These are phyloP conservation scores for Plasmodium gonderi DNA, from an alignment of 169 alveolate genomes.

Conservation along the genomic window DNA sequence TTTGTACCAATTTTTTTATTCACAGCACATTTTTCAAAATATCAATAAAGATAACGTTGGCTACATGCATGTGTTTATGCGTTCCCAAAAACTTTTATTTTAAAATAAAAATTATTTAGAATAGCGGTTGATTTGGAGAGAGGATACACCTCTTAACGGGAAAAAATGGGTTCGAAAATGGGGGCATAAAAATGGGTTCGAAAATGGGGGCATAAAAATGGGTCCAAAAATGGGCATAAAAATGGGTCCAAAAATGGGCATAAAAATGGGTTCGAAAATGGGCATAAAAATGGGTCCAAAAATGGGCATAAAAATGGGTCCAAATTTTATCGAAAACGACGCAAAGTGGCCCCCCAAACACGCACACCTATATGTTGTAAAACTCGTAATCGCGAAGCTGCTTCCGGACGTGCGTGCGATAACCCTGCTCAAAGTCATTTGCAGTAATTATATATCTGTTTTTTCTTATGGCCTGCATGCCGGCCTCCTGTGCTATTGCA, in stretches of 20 bases:
- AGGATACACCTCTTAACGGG: neutral
- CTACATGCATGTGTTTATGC: neutral
- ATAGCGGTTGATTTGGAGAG: neutral
- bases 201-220: neutral
- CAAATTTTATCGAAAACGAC: neutral
- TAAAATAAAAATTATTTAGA: neutral
- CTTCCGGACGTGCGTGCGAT: constrained; percentile 92
- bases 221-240: neutral
- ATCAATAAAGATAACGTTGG: neutral
- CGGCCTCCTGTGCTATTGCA: constrained; percentile 99
- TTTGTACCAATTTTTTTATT: neutral
- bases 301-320: neutral
- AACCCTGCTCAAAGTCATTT: constrained; percentile 95
- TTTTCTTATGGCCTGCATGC: constrained; percentile 99
- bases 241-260: neutral
- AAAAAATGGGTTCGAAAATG: neutral
- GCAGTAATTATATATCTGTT: constrained; percentile 90
- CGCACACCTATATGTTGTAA: constrained; percentile 81
- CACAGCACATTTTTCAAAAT: neutral
- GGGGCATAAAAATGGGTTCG: neutral
- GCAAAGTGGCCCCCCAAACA: neutral
- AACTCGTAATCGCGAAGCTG: constrained; percentile 91
- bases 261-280: neutral
- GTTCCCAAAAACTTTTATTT: neutral
- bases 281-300: neutral